Base-by-base conservation (phyloP, 306 rosid species). In the Coriaria nepalensis region DNA sequence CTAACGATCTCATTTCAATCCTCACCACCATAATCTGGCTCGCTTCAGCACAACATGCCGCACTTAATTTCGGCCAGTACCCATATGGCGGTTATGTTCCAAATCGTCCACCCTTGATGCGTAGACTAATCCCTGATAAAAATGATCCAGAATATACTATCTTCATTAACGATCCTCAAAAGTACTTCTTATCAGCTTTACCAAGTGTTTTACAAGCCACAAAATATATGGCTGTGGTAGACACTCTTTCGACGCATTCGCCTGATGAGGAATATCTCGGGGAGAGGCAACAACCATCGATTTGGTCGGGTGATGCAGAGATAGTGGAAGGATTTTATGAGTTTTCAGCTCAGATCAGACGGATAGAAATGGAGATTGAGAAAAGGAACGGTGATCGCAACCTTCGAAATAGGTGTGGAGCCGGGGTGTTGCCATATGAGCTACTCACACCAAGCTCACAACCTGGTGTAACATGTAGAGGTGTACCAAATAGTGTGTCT, bases 21-120 rank as follows among this genome's bases (percentile, higher is more conserved):
- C 79, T 90, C 47, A 75, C 87, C 15, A 90, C 85, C 20, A 52
- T 90, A 33, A 82, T 90, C 33, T 90, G 98, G 98, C 70, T 79
- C 37, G 79, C 87, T 0, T 90, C 98, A 0, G 98, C 98, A 6
- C 98, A 90, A 58, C 98, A 90, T 56, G 98, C 98, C 0, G 95
- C 98, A 4, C 92, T 90, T n/a, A 90, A 90, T 48, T 90, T 90
- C 29, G 98, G 93, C 0, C 98, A 90, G 69, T 90, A 90, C 57
- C 94, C 98, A 4, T 90, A 90, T 33, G 98, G 95, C 0, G 98
- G 98, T 0, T 90, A 79, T 8, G 87, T 90, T 7, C 98, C 98
- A 0, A 90, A 85, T 47, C 90, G 95, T 6, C 98, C 98, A 0
- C 95, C 98, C 0, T 43, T 90, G 6, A 77, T 77, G 87, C 68